Conservation (phyloP, 257 asterid genomes). For the Lycium ferocissimum region DNA sequence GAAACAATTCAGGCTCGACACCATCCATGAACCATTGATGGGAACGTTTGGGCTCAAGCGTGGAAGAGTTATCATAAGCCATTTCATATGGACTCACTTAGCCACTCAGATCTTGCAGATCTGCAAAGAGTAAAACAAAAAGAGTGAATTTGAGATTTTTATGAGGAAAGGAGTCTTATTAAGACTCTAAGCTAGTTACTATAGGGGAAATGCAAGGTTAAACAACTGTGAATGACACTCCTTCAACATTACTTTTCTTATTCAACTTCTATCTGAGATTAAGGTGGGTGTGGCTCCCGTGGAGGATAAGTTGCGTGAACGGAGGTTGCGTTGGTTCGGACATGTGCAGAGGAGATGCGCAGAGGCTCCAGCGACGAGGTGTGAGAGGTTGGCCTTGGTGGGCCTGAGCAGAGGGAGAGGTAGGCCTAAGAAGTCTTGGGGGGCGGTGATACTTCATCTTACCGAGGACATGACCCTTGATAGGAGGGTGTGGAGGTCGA, state of each 20-base stretch:
- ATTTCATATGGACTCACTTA: constrained; percentile 22
- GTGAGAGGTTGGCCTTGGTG: no score
- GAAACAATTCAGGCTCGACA: constrained; percentile 37
- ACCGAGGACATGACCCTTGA: no score
- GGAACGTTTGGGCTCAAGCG: constrained; percentile 36
- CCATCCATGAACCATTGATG: constrained; percentile 43
- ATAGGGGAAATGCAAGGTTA: neutral
- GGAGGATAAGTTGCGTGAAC: no score
- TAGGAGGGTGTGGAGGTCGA: no score
- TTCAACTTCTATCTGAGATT: constrained; percentile 14
- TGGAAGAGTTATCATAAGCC: constrained; percentile 37
- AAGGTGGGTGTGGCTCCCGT: neutral
- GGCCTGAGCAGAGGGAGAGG: no score
- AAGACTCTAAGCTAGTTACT: neutral
- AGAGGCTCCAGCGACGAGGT: no score
- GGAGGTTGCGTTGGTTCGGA: no score
- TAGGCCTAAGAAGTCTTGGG: no score
- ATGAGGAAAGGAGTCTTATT: neutral
- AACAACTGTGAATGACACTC: neutral
- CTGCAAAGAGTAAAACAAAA: constrained; percentile 14
- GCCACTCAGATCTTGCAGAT: neutral
- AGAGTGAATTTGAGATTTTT: neutral
- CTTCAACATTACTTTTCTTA: neutral
- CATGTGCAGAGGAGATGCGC: no score
- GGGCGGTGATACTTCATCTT: no score